A percentile compares a stretch with the other conserved stretches of the same genome.
Conservation (phyloP, 2,329 filamentous ascomycete species). For the Xylaria polymorpha region DNA sequence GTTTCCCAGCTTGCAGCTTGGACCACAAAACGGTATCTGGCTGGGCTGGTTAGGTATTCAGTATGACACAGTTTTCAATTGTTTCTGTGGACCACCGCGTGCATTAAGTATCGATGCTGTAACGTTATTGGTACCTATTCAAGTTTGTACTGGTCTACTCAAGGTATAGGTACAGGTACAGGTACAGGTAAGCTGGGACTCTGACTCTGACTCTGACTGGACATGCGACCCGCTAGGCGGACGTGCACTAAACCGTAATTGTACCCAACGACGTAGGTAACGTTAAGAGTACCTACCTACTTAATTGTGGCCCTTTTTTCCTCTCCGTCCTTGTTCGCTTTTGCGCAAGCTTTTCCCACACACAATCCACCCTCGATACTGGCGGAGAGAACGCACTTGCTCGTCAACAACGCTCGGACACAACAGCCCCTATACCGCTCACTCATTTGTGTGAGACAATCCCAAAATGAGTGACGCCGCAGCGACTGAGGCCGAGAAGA, state of each 20-base stretch:
- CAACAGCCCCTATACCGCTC: slow-evolving; percentile 39
- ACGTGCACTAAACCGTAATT: slow-evolving; percentile 1
- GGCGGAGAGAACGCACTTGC: slow-evolving; percentile 36
- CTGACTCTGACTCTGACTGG: background rate
- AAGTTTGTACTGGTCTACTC: background rate
- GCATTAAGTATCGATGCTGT: too few species aligned
- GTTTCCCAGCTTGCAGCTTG: background rate
- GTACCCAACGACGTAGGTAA: slow-evolving; percentile 11
- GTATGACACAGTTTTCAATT: too few species aligned
- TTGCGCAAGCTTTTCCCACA: slow-evolving; percentile 41
- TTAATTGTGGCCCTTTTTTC: slow-evolving; percentile 5
- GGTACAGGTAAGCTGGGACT: background rate
- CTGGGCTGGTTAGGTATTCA: too few species aligned
- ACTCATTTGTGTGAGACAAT: slow-evolving; percentile 46
- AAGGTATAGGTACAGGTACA: too few species aligned
- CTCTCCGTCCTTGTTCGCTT: slow-evolving; percentile 22
- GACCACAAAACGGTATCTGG: background rate
- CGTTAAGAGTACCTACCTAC: background rate
- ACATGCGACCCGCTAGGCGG: background rate
- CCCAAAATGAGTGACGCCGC: slow-evolving; percentile 86
- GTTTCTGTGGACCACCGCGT: too few species aligned
- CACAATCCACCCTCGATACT: slow-evolving; percentile 35
- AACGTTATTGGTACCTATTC: background rate
- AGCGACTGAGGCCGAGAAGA: slow-evolving; percentile 97
- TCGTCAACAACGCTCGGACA: slow-evolving; percentile 35